Base-by-base conservation (phyloP, 306 rosid species). In the Fagus crenata region DNA sequence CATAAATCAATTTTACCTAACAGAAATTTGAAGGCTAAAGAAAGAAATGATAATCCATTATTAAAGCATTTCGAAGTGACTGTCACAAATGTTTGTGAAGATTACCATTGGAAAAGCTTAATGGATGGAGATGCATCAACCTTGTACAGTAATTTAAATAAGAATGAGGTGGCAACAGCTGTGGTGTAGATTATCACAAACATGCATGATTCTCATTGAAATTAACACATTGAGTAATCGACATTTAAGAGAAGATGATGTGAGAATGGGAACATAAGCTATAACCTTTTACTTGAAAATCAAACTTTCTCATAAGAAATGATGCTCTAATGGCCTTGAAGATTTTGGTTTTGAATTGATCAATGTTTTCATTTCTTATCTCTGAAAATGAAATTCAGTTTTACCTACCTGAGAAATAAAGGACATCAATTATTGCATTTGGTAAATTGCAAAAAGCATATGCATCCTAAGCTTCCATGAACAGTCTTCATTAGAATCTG, bases 1-100 rank as follows among this genome's bases (percentile, higher is more conserved):
- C 63, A 81, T 7, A 86, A 82, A 63, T 84, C 61, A 49, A 41
- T 43, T 14, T 71, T 12, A 54, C 32, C 60, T 55, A 53, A 43
- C 22, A 71, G 61, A 55, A 43, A 75, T 67, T 46, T 43, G 69
- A 43, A 75, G 77, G 31, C 40, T 12, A 54, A 67, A 71, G 1
- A 12, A 61, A 7, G 15, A 14, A 37, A 37, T 39, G 6, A 65
- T 15, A 65, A 65, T 7, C 32, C 37, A 7, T 5, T 17, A 37
- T 17, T 6, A 39, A 43, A 15, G 32, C 49, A 39, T 39, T 2
- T n/a, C 12, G 8, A 65, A 63, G 11, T 36, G 22, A 36, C 35
- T 35, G 69, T 63, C 22, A 22, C 13, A 2, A 4, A 65, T 65
- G 13, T 15, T 39, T n/a, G 33, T 65, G 22, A 17, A 15, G 13